Percentiles rank a stretch among this genome's conserved stretches.
phyloP scores from a whole-genome alignment of 2,329 filamentous ascomycete genomes.

The Fusarium austroafricanum region DNA sequence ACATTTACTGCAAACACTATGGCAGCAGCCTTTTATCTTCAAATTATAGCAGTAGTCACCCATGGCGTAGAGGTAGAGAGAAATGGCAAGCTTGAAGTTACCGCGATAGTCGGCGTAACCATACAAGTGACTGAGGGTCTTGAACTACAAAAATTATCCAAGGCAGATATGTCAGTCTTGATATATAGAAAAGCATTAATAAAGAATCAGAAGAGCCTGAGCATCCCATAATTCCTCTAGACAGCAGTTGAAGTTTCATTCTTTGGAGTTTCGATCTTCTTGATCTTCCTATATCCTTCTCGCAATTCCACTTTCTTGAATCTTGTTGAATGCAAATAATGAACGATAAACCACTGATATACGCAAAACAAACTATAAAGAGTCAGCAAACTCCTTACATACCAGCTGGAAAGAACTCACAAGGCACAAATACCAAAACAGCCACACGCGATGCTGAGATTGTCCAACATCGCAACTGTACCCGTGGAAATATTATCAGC shows the following conservation, averaged over 20 bases:
- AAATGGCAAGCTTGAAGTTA: too few relatives aligned
- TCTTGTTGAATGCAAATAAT: slow-evolving; percentile 11
- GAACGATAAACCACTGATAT: slow-evolving; percentile 26
- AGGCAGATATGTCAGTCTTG: too few relatives aligned
- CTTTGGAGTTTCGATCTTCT: slow-evolving; percentile 4
- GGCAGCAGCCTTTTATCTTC: too few relatives aligned
- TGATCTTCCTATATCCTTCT: slow-evolving; percentile 26
- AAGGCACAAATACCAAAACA: slow-evolving; percentile 33
- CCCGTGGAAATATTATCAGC: slow-evolving; percentile 14
- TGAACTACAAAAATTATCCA: background rate
- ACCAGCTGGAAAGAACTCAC: background rate
- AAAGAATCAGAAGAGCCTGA: too few relatives aligned
- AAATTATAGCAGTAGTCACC: too few relatives aligned
- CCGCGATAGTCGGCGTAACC: too few relatives aligned
- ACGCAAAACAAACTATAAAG: slow-evolving; percentile 12
- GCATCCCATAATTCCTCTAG: too few relatives aligned
- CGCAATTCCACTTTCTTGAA: slow-evolving; percentile 25
- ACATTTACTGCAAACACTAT: too few relatives aligned
- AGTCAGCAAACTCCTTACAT: background rate
- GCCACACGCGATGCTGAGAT: slow-evolving; percentile 28
- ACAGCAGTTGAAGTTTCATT: background rate
- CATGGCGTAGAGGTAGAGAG: too few relatives aligned
- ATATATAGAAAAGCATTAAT: too few relatives aligned
- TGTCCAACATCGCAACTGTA: slow-evolving; percentile 20
- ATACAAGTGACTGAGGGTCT: background rate